Evolutionary conservation across 129 eudicot species (phyloP).

Genomic region (Scalesia atractyloides): DNA sequence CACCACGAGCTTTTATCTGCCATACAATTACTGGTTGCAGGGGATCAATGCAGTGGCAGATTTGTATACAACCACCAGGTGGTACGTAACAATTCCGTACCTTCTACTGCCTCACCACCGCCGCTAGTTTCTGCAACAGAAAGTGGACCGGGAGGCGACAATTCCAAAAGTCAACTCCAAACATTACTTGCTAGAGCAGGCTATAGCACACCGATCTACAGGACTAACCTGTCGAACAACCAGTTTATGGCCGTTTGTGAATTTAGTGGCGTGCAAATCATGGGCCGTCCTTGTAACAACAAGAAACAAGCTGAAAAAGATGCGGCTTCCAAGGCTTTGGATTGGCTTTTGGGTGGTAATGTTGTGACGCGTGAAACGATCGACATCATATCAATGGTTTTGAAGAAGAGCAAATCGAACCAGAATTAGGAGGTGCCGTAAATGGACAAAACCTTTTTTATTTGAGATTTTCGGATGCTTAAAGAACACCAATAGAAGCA

Average conservation of each 20-base stretch:
- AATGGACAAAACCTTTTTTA: not conserved
- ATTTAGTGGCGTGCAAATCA: constrained; percentile 64
- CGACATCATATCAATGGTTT: constrained; percentile 64
- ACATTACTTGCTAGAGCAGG: constrained; percentile 81
- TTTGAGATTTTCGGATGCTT: constrained; percentile 6
- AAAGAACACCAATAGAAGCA: constrained; percentile 12
- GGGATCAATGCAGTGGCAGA: constrained; percentile 63
- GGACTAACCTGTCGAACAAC: constrained; percentile 46
- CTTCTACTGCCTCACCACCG: constrained; percentile 33
- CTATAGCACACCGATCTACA: constrained; percentile 55
- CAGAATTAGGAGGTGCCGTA: constrained; percentile 29
- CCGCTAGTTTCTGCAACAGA: constrained; percentile 37
- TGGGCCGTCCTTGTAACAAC: constrained; percentile 65
- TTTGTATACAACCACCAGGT: constrained; percentile 60
- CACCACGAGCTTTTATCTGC: constrained; percentile 68
- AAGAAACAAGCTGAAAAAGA: constrained; percentile 88
- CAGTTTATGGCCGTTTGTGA: constrained; percentile 64
- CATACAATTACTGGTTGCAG: constrained; percentile 60
- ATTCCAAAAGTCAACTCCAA: constrained; percentile 79
- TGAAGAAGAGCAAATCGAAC: constrained; percentile 71
- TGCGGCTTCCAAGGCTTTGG: constrained; percentile 79
- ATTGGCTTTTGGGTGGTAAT: constrained; percentile 61
- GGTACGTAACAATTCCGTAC: constrained; percentile 28
- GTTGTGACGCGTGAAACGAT: constrained; percentile 47
- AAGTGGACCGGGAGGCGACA: constrained; percentile 91